Percentiles rank a stretch among this genome's conserved stretches.
Evolutionary conservation across 1,284 basidiomycete species (phyloP).

Genomic region (Microstroma glucosiphilum): DNA sequence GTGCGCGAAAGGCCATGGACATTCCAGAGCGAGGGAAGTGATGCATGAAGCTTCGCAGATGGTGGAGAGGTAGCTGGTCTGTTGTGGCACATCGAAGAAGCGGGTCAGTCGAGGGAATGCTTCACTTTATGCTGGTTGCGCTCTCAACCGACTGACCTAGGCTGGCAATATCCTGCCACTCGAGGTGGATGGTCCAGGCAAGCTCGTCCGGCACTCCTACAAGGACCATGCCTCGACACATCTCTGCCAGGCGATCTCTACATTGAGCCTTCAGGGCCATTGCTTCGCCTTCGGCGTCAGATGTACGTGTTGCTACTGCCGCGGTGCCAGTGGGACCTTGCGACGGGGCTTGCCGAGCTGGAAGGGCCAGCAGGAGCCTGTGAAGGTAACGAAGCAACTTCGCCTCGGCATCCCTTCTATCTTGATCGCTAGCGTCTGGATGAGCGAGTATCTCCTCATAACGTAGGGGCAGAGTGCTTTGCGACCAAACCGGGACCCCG

Average conservation of each 20-base stretch:
- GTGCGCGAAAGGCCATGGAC: conserved; percentile 24
- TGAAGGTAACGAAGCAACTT: conserved; percentile 35
- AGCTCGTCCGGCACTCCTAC: conserved; percentile 68
- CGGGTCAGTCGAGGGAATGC: not conserved
- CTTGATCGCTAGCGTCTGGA: conserved; percentile 32
- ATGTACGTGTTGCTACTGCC: not conserved
- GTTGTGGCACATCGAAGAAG: conserved; percentile 14
- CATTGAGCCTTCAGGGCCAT: conserved; percentile 55
- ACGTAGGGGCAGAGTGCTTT: conserved; percentile 26
- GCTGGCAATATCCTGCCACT: conserved; percentile 62
- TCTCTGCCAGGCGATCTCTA: conserved; percentile 62
- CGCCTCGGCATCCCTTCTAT: conserved; percentile 32
- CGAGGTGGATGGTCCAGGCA: conserved; percentile 73
- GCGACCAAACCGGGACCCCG: conserved; percentile 24
- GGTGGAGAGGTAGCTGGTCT: conserved; percentile 63
- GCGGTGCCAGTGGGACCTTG: not conserved
- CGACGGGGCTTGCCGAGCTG: conserved; percentile 11
- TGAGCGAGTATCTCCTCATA: conserved; percentile 40
- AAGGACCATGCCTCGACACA: conserved; percentile 67
- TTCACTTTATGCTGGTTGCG: too few species aligned
- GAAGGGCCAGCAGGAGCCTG: conserved; percentile 28
- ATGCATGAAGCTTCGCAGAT: conserved; percentile 63
- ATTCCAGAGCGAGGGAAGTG: conserved; percentile 61
- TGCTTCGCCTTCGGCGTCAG: not conserved
- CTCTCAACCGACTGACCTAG: conserved; percentile 57